A percentile compares a stretch with the other conserved stretches of the same genome.
phyloP scores from a whole-genome alignment of 176 grass and related monocot species.

The Eleusine coracana region DNA sequence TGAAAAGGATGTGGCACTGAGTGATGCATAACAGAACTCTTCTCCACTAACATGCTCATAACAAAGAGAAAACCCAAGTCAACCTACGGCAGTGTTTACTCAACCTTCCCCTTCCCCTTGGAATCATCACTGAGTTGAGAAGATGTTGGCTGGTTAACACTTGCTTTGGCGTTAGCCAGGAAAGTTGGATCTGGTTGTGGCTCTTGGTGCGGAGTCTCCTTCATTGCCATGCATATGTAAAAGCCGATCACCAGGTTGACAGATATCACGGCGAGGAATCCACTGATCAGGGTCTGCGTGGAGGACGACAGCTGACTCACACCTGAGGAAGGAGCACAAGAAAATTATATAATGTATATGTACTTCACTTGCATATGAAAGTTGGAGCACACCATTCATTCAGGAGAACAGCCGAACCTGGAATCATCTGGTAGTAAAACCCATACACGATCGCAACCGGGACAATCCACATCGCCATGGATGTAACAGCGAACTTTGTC shows the following conservation, averaged over 20 bases:
- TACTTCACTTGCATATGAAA: not conserved
- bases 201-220: conserved; percentile 54
- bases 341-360: not conserved
- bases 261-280: conserved; percentile 88
- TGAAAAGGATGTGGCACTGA: not conserved
- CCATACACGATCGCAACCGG: conserved; percentile 78
- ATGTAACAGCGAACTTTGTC: conserved; percentile 73
- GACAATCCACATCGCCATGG: conserved; percentile 84
- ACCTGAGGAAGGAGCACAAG: conserved; percentile 36
- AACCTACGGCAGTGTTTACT: conserved; percentile 49
- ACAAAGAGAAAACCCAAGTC: conserved; percentile 3
- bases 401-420: conserved; percentile 54
- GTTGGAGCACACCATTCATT: not conserved
- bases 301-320: conserved; percentile 65
- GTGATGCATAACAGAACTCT: not conserved
- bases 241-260: conserved; percentile 80
- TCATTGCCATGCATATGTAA: conserved; percentile 93
- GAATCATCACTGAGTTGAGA: conserved; percentile 54
- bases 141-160: conserved; percentile 61
- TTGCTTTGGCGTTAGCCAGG: conserved; percentile 79
- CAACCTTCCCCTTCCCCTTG: conserved; percentile 70
- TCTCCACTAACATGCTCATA: not conserved
- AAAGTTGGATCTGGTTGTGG: conserved; percentile 88
- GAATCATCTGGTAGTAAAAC: conserved; percentile 77
- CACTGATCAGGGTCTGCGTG: conserved; percentile 66